Evolutionary conservation across 2,329 filamentous ascomycete genomes (phyloP).

Genomic region (Sclerotinia nivalis): DNA sequence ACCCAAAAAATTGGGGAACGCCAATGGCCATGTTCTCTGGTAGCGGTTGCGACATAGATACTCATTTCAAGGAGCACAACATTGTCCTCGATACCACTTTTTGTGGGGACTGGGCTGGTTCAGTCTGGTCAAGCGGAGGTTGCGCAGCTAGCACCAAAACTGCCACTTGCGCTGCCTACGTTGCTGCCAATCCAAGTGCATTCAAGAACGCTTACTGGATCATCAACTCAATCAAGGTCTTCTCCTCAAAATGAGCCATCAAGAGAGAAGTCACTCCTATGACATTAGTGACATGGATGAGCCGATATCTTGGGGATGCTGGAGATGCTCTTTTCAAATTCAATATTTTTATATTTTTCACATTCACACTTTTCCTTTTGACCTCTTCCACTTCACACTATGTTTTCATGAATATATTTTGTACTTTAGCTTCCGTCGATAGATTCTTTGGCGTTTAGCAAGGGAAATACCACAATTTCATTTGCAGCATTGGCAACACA

Average conservation of each 20-base stretch:
- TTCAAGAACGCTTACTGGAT: conserved; percentile 78
- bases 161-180: conserved; percentile 68
- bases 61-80: conserved; percentile 69
- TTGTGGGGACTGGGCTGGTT: conserved; percentile 82
- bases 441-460: conserved; percentile 11
- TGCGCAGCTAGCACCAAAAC: conserved; percentile 58
- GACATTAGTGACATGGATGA: conserved; percentile 1
- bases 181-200: conserved; percentile 65
- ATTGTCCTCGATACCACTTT: conserved; percentile 83
- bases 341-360: background rate
- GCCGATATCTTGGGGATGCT: background rate
- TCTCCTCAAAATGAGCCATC: conserved; percentile 22
- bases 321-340: background rate
- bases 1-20: conserved; percentile 64
- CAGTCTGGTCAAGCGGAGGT: conserved; percentile 60
- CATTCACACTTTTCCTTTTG: background rate
- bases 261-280: conserved; percentile 27
- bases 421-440: conserved; percentile 8
- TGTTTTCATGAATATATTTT: conserved; percentile 11
- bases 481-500: conserved; percentile 2
- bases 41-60: conserved; percentile 68
- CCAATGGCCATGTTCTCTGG: conserved; percentile 70
- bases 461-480: conserved; percentile 24
- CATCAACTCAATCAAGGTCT: conserved; percentile 55
- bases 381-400: background rate